A percentile compares a stretch with the other conserved stretches of the same genome.
phyloP scores from a whole-genome alignment of 768 basidiomycete species.

The Amylocystis lapponica region DNA sequence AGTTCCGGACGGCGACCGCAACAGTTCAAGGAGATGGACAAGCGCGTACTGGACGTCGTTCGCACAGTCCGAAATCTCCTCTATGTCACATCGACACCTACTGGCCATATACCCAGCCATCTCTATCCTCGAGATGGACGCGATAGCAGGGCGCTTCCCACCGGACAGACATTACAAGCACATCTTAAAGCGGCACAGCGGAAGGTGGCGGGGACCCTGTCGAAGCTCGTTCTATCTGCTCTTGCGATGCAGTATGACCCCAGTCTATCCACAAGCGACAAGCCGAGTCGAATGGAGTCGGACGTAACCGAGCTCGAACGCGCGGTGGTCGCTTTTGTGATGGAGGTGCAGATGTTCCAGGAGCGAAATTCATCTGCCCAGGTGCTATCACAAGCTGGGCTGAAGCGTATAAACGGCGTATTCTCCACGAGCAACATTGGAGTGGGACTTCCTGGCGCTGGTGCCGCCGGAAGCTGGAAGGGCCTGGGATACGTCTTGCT shows the following conservation, averaged over 20 bases:
- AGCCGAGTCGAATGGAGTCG: conserved; percentile 59
- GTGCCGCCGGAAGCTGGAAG: conserved; percentile 71
- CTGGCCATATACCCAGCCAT: conserved; percentile 54
- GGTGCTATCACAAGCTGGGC: conserved; percentile 15
- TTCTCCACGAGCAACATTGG: conserved; percentile 64
- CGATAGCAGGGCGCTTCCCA: conserved; percentile 36
- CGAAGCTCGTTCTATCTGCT: conserved; percentile 85
- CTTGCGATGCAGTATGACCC: conserved; percentile 85
- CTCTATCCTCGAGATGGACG: conserved; percentile 46
- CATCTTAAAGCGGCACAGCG: conserved; percentile 73
- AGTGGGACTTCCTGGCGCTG: conserved; percentile 74
- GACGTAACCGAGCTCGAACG: conserved; percentile 74
- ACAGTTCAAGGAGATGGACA: conserved; percentile 55
- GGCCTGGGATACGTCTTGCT: conserved; percentile 77
- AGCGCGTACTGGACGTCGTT: conserved; percentile 56
- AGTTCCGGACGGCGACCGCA: conserved; percentile 41
- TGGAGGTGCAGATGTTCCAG: conserved; percentile 61
- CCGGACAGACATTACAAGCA: conserved; percentile 35
- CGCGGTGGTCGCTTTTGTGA: conserved; percentile 61
- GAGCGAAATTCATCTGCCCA: conserved; percentile 27
- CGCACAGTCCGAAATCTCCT: conserved; percentile 73
- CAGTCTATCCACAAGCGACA: conserved; percentile 54
- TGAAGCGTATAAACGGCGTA: conserved; percentile 55
- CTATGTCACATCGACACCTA: conserved; percentile 32
- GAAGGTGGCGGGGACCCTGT: conserved; percentile 84